Percentiles rank a stretch among this genome's conserved stretches.
phyloP scores from a whole-genome alignment of 192 early-diverging fungal species.

The Diversispora epigaea region DNA sequence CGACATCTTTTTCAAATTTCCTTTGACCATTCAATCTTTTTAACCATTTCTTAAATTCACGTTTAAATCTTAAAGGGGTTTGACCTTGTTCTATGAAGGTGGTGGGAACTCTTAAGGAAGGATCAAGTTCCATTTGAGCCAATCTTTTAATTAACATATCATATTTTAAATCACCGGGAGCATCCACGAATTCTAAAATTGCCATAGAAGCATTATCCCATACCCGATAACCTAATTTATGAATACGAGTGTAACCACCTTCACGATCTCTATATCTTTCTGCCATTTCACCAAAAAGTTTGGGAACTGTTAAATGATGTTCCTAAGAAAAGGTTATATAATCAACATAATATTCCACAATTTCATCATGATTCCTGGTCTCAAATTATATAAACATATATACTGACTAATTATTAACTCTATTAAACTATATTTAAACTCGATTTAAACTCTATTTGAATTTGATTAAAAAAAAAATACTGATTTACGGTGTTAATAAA shows the following conservation, averaged over 20 bases:
- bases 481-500: background rate
- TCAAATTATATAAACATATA: no score
- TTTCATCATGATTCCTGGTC: no score
- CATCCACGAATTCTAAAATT: constrained; percentile 87
- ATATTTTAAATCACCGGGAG: constrained; percentile 73
- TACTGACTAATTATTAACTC: no score
- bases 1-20: constrained; percentile 19
- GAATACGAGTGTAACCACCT: constrained; percentile 90
- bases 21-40: background rate
- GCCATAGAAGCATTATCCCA: constrained; percentile 87
- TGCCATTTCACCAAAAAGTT: constrained; percentile 80
- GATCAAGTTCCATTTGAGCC: constrained; percentile 44
- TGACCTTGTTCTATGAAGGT: constrained; percentile 6
- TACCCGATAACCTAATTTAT: constrained; percentile 71
- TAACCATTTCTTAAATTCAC: background rate
- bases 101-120: constrained; percentile 33
- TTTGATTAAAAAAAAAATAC: background rate
- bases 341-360: background rate
- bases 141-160: constrained; percentile 48
- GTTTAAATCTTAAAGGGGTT: background rate
- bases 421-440: no score
- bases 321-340: constrained; percentile 49
- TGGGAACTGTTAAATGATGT: constrained; percentile 71
- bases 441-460: no score
- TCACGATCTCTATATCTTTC: constrained; percentile 72